Evolutionary conservation across 345 rosid species (phyloP).

Genomic region (Eutrema japonicum): DNA sequence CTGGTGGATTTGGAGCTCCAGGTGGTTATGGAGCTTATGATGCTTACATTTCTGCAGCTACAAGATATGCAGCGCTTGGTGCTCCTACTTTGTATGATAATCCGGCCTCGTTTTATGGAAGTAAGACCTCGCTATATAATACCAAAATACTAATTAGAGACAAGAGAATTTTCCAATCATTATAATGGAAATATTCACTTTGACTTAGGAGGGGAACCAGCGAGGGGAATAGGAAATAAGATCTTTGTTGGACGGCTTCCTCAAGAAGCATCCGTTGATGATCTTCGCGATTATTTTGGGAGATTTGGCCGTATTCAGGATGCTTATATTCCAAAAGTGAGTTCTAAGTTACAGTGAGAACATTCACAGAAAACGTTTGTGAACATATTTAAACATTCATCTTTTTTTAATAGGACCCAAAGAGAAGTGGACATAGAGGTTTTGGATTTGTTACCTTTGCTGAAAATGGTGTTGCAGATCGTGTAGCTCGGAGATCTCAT

Average conservation of each 20-base stretch:
- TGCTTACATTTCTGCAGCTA: constrained; percentile 97
- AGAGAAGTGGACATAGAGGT: constrained; percentile 95
- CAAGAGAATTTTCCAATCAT: neutral
- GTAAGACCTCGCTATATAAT: constrained; percentile 50
- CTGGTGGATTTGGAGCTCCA: constrained; percentile 68
- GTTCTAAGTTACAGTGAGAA: neutral
- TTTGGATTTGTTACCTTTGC: constrained; percentile 96
- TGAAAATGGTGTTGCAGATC: constrained; percentile 95
- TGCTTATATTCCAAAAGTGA: constrained; percentile 85
- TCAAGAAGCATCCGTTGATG: constrained; percentile 88
- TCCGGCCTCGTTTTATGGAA: constrained; percentile 76
- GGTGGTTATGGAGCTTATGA: constrained; percentile 98
- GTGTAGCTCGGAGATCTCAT: constrained; percentile 86
- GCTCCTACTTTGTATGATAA: constrained; percentile 95
- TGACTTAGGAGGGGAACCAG: constrained; percentile 62
- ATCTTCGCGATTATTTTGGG: constrained; percentile 83
- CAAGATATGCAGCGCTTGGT: constrained; percentile 94
- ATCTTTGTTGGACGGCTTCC: constrained; percentile 98
- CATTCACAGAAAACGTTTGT: constrained; percentile 3
- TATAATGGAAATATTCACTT: constrained; percentile 30
- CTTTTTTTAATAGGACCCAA: constrained; percentile 67
- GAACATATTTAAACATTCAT: constrained; percentile 7
- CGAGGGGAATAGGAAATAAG: constrained; percentile 84
- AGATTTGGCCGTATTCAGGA: constrained; percentile 93
- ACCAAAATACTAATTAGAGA: constrained; percentile 1